phyloP scores from a whole-genome alignment of 1,284 basidiomycete species.

The Coniferiporia sulphurascens region DNA sequence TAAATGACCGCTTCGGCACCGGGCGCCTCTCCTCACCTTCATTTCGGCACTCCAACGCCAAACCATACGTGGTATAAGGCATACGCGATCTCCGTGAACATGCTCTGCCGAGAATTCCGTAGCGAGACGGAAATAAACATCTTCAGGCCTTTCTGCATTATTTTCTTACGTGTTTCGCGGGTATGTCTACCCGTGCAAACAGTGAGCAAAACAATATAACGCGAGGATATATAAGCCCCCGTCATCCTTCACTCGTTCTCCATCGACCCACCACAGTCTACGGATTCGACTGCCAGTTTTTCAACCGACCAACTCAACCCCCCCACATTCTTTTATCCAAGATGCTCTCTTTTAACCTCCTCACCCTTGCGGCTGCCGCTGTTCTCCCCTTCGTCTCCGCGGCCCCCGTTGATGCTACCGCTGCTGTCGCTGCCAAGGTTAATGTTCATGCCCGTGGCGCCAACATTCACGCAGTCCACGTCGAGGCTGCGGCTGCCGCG shows the following conservation, averaged over 20 bases:
- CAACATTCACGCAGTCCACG: background rate
- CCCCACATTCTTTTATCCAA: conserved; percentile 3
- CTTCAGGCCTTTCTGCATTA: background rate
- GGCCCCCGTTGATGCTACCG: background rate
- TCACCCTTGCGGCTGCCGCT: background rate
- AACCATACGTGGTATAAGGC: background rate
- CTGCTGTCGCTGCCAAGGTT: background rate
- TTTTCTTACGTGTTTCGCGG: background rate
- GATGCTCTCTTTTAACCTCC: conserved; percentile 1
- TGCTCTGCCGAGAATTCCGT: background rate
- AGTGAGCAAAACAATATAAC: background rate
- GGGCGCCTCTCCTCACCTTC: background rate
- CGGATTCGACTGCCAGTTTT: background rate
- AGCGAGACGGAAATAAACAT: background rate
- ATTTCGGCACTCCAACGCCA: background rate
- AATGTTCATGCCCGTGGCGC: background rate
- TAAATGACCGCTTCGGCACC: no score
- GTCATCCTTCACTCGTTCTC: background rate
- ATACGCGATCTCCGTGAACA: background rate
- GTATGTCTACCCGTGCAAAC: background rate
- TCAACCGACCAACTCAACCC: conserved; percentile 1
- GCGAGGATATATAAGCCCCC: background rate
- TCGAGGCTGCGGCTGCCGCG: background rate
- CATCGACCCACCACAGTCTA: background rate
- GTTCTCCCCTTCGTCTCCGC: background rate